Base-by-base conservation (phyloP, 2,329 filamentous ascomycete genomes). In the Claviceps lovelessii region DNA sequence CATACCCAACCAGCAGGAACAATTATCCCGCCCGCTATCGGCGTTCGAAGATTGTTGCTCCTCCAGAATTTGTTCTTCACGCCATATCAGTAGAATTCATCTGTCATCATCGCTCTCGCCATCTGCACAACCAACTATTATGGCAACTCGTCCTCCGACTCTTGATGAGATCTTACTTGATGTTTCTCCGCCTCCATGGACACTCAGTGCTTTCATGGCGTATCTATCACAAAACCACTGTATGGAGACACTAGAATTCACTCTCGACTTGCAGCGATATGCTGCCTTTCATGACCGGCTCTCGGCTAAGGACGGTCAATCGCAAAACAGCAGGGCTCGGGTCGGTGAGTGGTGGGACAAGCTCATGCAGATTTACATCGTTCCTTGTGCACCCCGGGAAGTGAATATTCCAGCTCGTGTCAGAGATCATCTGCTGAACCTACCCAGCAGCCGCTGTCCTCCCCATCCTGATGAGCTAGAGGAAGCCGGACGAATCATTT, bases 161-260 rank as follows among this genome's bases (percentile, higher is more conserved):
- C 75, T 98, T 51, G 79, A 84, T 56, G 91, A 97, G 63, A 94
- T 98, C 33, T 79, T 98, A 48, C 80, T 87, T 60, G 93, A 96
- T 71, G 81, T 80, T 48, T 88, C 93, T 41, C 83, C 88, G 9
- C 84, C 89, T 45, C 93, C 93, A 61, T 97, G 89, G 79, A 95
- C 90, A 0, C 76, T 96, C 9, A 84, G 83, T 57, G 91, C 91
- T 37, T 97, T 97, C 70, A 97, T 93, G 82, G 90, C 90, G 55
- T 97, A 95, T 65, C 78, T 97, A 4, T 96, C 91, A 1, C 90
- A 95, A 65, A 97, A 97, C 64, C 91, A 97, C 70, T 98, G 93
- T 67, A 75, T 97, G 60, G 93, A 98, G 70, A 96, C 90, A 1
- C 76, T 98, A 44, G 93, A 97, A 67, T 98, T 98, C 69, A 95